Conservation (phyloP, 495 filamentous ascomycete species). For the Penicillium goetzii region DNA sequence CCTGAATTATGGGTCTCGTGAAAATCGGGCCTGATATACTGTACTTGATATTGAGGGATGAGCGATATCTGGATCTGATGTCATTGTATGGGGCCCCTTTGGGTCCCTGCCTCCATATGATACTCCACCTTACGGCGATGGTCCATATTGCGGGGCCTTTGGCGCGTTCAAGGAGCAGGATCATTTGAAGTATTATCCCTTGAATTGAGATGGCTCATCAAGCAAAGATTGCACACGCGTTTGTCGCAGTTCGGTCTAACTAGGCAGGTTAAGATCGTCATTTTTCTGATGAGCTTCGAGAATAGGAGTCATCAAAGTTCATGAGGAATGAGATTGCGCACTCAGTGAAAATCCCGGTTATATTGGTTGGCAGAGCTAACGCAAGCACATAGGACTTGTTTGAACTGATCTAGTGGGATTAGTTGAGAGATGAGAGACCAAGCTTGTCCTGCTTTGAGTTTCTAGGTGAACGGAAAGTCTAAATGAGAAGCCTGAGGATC, state of each 20-base stretch:
- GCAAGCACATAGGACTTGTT: neutral
- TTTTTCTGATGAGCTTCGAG: neutral
- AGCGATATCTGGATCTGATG: neutral
- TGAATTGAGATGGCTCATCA: neutral
- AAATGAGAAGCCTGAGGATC: neutral
- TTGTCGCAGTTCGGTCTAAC: neutral
- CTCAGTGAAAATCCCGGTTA: neutral
- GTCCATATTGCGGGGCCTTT: neutral
- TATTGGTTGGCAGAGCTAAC: neutral
- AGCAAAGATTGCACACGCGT: neutral
- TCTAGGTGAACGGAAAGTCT: neutral
- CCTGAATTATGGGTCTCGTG: neutral
- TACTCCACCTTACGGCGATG: neutral
- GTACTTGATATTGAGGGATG: neutral
- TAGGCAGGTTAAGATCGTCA: neutral
- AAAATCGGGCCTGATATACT: too few species aligned
- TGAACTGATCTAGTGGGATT: neutral
- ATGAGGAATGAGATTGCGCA: slow-evolving; percentile 1
- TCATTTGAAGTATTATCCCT: neutral
- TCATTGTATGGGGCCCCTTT: neutral
- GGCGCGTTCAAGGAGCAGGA: neutral
- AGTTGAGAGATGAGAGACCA: neutral
- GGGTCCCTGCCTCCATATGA: neutral
- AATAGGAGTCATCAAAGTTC: neutral
- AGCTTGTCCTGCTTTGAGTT: neutral